A percentile compares a stretch with the other conserved stretches of the same genome.
Conservation (phyloP, 176 grass and related monocot species). For the Oryza brachyantha region DNA sequence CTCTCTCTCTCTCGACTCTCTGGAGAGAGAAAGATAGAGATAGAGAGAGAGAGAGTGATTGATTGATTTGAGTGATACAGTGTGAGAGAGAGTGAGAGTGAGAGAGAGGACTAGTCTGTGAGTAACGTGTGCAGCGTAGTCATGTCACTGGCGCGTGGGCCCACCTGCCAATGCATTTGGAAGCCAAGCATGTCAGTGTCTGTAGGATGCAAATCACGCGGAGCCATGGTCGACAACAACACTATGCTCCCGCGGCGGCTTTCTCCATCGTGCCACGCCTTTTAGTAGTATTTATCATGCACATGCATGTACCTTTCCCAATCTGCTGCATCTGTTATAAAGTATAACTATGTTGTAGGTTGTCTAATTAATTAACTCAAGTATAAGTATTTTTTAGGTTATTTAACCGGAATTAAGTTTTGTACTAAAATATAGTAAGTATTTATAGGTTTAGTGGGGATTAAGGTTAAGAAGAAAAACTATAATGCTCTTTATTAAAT, state of each 20-base stretch:
- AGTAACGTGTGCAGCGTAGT: conserved; percentile 24
- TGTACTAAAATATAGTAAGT: too few relatives aligned
- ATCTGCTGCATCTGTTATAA: too few relatives aligned
- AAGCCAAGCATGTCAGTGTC: conserved; percentile 7
- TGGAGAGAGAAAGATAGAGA: too few relatives aligned
- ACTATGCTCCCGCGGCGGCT: not conserved
- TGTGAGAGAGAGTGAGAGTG: not conserved
- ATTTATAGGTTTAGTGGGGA: too few relatives aligned
- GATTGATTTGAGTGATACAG: not conserved
- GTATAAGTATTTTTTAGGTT: too few relatives aligned
- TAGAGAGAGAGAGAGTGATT: not conserved
- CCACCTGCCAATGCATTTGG: conserved; percentile 31
- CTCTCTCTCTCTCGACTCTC: not conserved
- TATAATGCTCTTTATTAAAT: too few relatives aligned
- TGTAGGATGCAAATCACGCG: not conserved
- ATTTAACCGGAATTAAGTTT: too few relatives aligned
- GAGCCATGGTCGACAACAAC: not conserved
- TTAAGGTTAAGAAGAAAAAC: too few relatives aligned
- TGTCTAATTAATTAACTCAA: too few relatives aligned
- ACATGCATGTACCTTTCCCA: too few relatives aligned
- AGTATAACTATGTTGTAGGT: too few relatives aligned
- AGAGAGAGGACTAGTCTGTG: not conserved
- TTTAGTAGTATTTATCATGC: not conserved
- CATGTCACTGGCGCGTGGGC: conserved; percentile 23
- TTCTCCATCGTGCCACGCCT: too few relatives aligned